Conservation (phyloP, 441 rosid genomes). For the Gossypium lobatum region DNA sequence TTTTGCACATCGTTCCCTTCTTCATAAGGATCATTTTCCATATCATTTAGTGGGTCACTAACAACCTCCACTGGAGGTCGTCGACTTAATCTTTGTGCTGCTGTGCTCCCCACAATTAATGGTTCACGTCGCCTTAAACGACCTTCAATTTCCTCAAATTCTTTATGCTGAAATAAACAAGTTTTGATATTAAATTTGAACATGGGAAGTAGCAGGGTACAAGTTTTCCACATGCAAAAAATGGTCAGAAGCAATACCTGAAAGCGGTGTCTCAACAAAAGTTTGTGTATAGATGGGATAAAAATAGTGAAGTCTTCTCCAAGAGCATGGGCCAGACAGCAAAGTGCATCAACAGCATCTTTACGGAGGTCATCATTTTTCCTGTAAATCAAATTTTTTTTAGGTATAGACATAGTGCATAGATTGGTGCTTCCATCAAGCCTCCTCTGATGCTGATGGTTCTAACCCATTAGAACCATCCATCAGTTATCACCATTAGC, state of each 20-base stretch:
- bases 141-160: constrained; percentile 92
- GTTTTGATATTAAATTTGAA: not conserved
- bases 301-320: constrained; percentile 98
- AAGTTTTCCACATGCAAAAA: not conserved
- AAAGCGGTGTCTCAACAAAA: constrained; percentile 66
- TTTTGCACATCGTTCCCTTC: constrained; percentile 63
- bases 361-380: constrained; percentile 84
- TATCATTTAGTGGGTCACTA: constrained; percentile 78
- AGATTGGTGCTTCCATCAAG: constrained; percentile 10
- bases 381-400: constrained; percentile 36
- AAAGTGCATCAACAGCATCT: constrained; percentile 97
- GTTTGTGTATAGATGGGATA: constrained; percentile 91
- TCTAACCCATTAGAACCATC: constrained; percentile 1
- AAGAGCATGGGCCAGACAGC: constrained; percentile 97
- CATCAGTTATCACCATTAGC: not conserved
- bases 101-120: constrained; percentile 67
- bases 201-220: not conserved
- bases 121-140: constrained; percentile 83
- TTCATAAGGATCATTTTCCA: constrained; percentile 83
- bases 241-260: constrained; percentile 39
- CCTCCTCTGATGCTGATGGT: not conserved
- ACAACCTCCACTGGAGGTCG: constrained; percentile 81
- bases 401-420: not conserved
- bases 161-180: constrained; percentile 70
- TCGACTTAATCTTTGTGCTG: constrained; percentile 76